phyloP scores from a whole-genome alignment of 1,284 basidiomycete species.

The Abortiporus biennis region DNA sequence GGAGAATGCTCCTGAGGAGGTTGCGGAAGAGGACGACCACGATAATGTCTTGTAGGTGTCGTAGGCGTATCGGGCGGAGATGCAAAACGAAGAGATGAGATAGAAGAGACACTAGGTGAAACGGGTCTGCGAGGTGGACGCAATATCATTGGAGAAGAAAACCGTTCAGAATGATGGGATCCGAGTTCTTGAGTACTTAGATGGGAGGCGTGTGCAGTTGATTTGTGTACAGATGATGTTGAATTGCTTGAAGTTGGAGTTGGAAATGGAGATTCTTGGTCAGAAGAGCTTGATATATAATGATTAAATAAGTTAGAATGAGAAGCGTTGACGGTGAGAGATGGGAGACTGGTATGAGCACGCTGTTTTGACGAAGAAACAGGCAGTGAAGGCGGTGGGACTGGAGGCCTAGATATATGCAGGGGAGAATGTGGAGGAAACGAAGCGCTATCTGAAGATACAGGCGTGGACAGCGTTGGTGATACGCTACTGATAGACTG shows the following conservation, averaged over 20 bases:
- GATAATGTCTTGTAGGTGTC: slow-evolving; percentile 21
- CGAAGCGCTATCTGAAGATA: background rate
- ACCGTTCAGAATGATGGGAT: too few relatives aligned
- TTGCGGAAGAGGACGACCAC: slow-evolving; percentile 27
- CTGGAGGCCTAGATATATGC: background rate
- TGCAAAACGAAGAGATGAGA: too few relatives aligned
- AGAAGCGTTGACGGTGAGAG: background rate
- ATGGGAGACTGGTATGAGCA: background rate
- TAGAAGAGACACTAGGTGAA: too few relatives aligned
- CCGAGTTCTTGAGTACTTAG: too few relatives aligned
- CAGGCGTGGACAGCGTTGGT: too few relatives aligned
- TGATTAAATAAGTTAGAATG: too few relatives aligned
- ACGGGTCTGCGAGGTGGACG: too few relatives aligned
- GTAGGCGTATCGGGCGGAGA: slow-evolving; percentile 22
- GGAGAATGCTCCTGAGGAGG: slow-evolving; percentile 18
- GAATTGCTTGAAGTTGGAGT: background rate
- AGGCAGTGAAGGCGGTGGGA: background rate
- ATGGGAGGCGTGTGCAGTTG: too few relatives aligned
- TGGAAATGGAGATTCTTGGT: background rate
- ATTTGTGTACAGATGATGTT: background rate
- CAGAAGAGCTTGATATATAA: too few relatives aligned
- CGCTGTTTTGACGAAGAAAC: too few relatives aligned
- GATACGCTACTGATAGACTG: too few relatives aligned
- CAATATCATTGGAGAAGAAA: too few relatives aligned
- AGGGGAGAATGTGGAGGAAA: background rate